Conservation (phyloP, 148 eudicot species). For the Selenicereus undatus region DNA sequence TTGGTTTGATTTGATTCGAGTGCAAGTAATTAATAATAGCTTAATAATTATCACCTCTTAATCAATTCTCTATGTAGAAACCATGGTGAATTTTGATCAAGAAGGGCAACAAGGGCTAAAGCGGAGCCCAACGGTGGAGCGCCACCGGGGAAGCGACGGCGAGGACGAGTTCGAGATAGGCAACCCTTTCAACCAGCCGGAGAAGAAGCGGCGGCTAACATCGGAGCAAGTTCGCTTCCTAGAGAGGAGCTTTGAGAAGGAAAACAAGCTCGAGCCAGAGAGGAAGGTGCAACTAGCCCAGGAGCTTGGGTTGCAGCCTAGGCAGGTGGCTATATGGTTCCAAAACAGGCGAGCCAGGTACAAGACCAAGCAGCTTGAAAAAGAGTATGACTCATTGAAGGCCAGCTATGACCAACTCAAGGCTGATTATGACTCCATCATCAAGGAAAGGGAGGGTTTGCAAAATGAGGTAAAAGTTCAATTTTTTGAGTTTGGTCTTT, state of each 20-base stretch:
- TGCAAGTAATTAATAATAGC: too few species aligned
- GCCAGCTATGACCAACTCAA: conserved; percentile 43
- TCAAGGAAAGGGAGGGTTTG: conserved; percentile 40
- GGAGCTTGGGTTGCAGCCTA: conserved; percentile 58
- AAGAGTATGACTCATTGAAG: conserved; percentile 49
- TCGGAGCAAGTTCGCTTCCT: conserved; percentile 49
- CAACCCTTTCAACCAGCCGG: conserved; percentile 14
- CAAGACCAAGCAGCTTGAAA: conserved; percentile 69
- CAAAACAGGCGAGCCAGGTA: conserved; percentile 72
- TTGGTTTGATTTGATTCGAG: too few species aligned
- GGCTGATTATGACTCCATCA: conserved; percentile 42
- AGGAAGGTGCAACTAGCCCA: conserved; percentile 55
- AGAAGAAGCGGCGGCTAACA: conserved; percentile 54
- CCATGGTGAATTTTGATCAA: conserved; percentile 26
- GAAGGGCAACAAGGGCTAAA: background rate
- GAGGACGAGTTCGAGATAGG: background rate
- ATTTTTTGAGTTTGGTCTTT: background rate
- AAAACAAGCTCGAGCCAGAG: conserved; percentile 75
- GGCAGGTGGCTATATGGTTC: conserved; percentile 75
- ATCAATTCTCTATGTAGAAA: conserved; percentile 3
- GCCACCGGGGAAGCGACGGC: background rate
- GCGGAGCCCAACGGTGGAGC: background rate
- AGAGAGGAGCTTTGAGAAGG: conserved; percentile 62
- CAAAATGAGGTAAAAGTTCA: conserved; percentile 44
- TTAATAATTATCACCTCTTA: too few species aligned